Conservation (phyloP, 164 flowering plant species). For the Dillenia turbinata region DNA sequence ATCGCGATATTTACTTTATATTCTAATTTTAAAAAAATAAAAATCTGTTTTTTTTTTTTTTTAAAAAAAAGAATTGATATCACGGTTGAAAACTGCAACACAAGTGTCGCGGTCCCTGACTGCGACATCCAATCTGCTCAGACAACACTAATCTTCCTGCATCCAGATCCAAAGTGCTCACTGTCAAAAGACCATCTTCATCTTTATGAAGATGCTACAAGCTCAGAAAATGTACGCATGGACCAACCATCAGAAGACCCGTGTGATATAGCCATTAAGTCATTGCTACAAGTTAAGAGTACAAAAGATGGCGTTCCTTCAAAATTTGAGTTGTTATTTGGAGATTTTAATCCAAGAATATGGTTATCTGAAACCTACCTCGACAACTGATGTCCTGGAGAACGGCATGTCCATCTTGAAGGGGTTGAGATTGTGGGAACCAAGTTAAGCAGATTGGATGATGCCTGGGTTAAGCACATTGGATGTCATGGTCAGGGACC, state of each 20-base stretch:
- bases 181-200: slow-evolving; percentile 93
- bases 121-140: too few relatives aligned
- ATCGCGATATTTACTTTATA: too few relatives aligned
- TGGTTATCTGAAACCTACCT: slow-evolving; percentile 66
- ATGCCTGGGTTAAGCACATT: too few relatives aligned
- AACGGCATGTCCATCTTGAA: slow-evolving; percentile 45
- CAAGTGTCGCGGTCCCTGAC: too few relatives aligned
- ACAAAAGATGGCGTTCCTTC: slow-evolving; percentile 66
- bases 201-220: slow-evolving; percentile 66
- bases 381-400: slow-evolving; percentile 57
- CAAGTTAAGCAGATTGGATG: too few relatives aligned
- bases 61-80: too few relatives aligned
- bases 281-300: slow-evolving; percentile 49
- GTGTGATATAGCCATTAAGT: slow-evolving; percentile 49
- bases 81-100: too few relatives aligned
- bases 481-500: too few relatives aligned
- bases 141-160: slow-evolving; percentile 44
- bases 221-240: slow-evolving; percentile 73
- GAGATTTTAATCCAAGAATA: slow-evolving; percentile 49
- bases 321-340: slow-evolving; percentile 44
- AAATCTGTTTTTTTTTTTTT: too few relatives aligned
- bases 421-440: slow-evolving; percentile 43
- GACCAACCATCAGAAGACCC: slow-evolving; percentile 94
- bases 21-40: too few relatives aligned
- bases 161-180: slow-evolving; percentile 42